Evolutionary conservation across 179 eudicot genomes (phyloP).

Genomic region (Patellifolia procumbens): DNA sequence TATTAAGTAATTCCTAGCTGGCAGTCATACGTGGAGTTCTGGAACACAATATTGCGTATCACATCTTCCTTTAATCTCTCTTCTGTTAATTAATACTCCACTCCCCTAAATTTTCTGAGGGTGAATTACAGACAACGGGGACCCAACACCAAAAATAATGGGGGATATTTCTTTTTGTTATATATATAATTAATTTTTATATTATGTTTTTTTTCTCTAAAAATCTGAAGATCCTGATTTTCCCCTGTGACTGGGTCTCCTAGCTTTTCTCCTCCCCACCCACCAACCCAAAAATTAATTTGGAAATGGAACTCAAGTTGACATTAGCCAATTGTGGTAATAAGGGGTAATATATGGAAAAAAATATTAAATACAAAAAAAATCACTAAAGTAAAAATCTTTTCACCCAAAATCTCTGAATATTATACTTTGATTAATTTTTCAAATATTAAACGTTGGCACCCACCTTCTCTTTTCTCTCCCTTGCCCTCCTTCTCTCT

Average conservation of each 20-base stretch:
- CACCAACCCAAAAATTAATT: constrained; percentile 26
- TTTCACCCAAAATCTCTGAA: constrained; percentile 18
- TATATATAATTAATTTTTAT: no score
- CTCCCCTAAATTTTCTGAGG: constrained; percentile 7
- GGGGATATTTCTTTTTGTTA: not conserved
- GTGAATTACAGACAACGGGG: constrained; percentile 1
- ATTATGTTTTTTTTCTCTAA: no score
- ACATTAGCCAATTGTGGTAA: not conserved
- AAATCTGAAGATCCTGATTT: constrained; percentile 47
- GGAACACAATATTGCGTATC: not conserved
- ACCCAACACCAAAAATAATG: constrained; percentile 13
- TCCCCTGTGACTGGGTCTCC: constrained; percentile 41
- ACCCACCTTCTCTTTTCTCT: constrained; percentile 12
- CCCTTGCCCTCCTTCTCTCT: constrained; percentile 8
- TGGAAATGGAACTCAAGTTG: constrained; percentile 21
- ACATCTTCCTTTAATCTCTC: not conserved
- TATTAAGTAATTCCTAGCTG: constrained; percentile 9
- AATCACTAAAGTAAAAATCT: not conserved
- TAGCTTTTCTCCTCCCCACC: constrained; percentile 36
- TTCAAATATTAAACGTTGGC: constrained; percentile 27
- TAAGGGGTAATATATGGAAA: not conserved
- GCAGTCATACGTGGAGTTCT: constrained; percentile 12
- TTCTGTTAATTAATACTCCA: not conserved
- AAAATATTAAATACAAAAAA: not conserved
- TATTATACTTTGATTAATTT: not conserved